These are phyloP conservation scores for Ceratocystis harringtonii DNA, from an alignment of 2,329 filamentous ascomycete species.

Conservation along the genomic window DNA sequence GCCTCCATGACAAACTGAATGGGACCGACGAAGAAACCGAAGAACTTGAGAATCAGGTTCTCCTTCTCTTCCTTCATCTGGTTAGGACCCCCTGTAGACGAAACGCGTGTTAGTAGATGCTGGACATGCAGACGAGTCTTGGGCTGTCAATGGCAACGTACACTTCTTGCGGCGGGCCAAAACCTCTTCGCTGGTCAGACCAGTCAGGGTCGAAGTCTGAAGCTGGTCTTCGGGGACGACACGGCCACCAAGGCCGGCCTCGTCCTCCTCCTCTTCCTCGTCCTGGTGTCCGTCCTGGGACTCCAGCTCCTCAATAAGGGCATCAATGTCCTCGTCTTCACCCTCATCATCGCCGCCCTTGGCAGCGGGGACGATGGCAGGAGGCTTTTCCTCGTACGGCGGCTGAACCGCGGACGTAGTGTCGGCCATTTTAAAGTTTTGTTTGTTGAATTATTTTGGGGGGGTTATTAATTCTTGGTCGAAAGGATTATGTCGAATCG, in stretches of 20 bases:
- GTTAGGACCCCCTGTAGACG: constrained; percentile 51
- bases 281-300: constrained; percentile 58
- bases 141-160: constrained; percentile 24
- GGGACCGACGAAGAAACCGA: constrained; percentile 69
- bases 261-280: constrained; percentile 45
- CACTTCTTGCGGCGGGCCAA: constrained; percentile 48
- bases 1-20: constrained; percentile 92
- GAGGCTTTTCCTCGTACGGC: constrained; percentile 47
- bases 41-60: constrained; percentile 70
- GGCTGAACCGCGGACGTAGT: constrained; percentile 36
- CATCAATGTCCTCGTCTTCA: constrained; percentile 71
- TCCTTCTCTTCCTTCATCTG: constrained; percentile 87
- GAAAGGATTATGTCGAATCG: constrained; percentile 18
- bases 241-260: constrained; percentile 36
- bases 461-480: constrained; percentile 15
- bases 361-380: constrained; percentile 23
- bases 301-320: constrained; percentile 75
- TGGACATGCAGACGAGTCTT: neutral
- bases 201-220: constrained; percentile 52
- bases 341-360: constrained; percentile 41
- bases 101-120: constrained; percentile 21
- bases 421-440: constrained; percentile 36
- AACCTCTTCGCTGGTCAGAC: constrained; percentile 61
- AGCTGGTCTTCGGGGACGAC: constrained; percentile 59
- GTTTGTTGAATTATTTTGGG: constrained; percentile 18